Base-by-base conservation (phyloP, 2,329 filamentous ascomycete genomes). In the Cercospora sp. region DNA sequence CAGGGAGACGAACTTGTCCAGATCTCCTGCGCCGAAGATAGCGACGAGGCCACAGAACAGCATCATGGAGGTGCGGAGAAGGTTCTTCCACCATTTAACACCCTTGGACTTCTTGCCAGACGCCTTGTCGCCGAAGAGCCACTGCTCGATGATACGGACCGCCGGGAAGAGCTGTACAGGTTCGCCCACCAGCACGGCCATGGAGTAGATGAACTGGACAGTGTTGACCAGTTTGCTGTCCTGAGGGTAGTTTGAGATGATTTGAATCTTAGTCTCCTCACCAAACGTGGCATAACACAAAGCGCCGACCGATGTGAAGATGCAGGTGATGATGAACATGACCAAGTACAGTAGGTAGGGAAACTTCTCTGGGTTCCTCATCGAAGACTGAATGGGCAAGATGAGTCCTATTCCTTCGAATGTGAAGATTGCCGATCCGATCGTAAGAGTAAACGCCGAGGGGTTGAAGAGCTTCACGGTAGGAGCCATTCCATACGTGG, bases 341-440 rank as follows among this genome's bases (percentile, higher is more conserved):
- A 93, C 87, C 12, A 87, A 72, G 68, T 84, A 90, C 1, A 93
- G 85, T 3, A 93, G 83, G 66, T 82, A 82, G 72, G 87, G 84
- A 73, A 93, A 93, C 18, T 88, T 84, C 69, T 91, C 82, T 0
- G 90, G 90, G 67, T 88, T 82, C 73, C 86, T 87, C 90, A 93
- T 93, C 66, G 88, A 90, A 8, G 89, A 90, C 76, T 92, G 89
- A 64, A 93, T 93, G 0, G 90, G 90, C 8, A 93, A 81, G 70
- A 93, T 91, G 26, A 93, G 86, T 0, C 90, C 90, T 58, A 93
- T 92, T 59, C 90, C 90, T 76, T 93, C 90, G 72, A 92, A 93
- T 0, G 90, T 92, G 80, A 92, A 93, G 75, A 93, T 92, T 42
- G 89, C 87, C 1, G 89, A 87, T 63, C 90, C 90, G 59, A 93